A percentile compares a stretch with the other conserved stretches of the same genome.
Conservation (phyloP, 306 rosid species). For the Pueraria montana region DNA sequence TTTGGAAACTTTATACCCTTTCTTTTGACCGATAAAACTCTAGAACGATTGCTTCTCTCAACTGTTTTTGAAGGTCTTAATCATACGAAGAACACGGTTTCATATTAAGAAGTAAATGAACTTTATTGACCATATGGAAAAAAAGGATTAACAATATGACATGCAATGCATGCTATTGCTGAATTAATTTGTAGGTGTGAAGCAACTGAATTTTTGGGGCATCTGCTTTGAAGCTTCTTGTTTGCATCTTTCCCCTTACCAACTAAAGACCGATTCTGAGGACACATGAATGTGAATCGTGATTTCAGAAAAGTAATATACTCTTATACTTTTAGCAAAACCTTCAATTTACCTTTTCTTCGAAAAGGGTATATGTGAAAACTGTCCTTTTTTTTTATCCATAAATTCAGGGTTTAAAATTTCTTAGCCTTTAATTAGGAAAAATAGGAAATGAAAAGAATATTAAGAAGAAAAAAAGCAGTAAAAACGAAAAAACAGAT, state of each 20-base stretch:
- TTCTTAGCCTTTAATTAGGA: neutral
- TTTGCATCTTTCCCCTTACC: slow-evolving; percentile 19
- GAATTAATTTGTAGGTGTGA: neutral
- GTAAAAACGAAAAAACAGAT: neutral
- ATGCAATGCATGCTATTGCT: neutral
- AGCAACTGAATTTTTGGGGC: neutral
- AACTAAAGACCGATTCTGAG: neutral
- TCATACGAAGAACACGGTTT: neutral
- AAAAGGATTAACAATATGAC: neutral
- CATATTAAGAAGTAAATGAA: slow-evolving; percentile 22
- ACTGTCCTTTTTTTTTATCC: neutral
- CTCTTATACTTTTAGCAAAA: neutral
- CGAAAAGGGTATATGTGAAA: neutral
- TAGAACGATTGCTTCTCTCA: neutral
- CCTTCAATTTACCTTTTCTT: neutral
- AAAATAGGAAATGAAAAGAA: neutral
- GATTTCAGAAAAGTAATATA: neutral
- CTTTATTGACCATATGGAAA: neutral
- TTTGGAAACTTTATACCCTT: neutral
- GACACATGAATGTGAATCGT: neutral
- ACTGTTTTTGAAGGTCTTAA: neutral
- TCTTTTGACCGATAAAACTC: slow-evolving; percentile 21
- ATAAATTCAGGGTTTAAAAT: neutral
- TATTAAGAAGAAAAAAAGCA: neutral
- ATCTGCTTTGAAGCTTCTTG: neutral